Conservation (phyloP, 2,329 filamentous ascomycete species). For the Neoscytalidium dimidiatum region DNA sequence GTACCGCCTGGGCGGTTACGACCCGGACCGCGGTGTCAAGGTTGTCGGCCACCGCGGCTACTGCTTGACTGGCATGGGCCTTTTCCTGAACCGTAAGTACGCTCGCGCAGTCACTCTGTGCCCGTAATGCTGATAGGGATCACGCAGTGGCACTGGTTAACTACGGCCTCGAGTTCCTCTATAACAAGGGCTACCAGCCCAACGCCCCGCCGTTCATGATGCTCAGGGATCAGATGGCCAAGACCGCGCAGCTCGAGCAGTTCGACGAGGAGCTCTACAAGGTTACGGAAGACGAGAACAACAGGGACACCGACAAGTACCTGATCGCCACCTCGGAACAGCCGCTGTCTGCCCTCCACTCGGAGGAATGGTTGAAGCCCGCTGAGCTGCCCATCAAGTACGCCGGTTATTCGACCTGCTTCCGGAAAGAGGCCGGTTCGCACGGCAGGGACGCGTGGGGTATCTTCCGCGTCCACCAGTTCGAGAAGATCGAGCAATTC, state of each 20-base stretch:
- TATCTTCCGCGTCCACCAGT: constrained; percentile 97
- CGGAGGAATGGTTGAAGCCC: constrained; percentile 86
- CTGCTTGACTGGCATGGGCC: constrained; percentile 85
- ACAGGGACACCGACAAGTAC: constrained; percentile 79
- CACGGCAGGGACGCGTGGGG: constrained; percentile 96
- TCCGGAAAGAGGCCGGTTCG: constrained; percentile 90
- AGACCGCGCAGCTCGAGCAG: constrained; percentile 94
- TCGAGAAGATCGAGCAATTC: constrained; percentile 90
- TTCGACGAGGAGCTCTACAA: constrained; percentile 99
- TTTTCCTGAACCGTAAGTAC: constrained; percentile 68
- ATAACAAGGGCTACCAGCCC: constrained; percentile 76
- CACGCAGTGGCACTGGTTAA: constrained; percentile 75
- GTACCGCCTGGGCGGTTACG: constrained; percentile 83
- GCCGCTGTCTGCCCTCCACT: constrained; percentile 88
- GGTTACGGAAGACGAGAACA: constrained; percentile 79
- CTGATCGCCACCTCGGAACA: constrained; percentile 87
- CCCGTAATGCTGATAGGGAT: not conserved
- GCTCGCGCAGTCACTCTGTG: not conserved
- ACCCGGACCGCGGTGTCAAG: constrained; percentile 87
- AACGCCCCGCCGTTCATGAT: constrained; percentile 84
- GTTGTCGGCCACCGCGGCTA: constrained; percentile 93
- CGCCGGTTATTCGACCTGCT: constrained; percentile 89
- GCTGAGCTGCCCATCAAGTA: constrained; percentile 87
- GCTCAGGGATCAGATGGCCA: constrained; percentile 93
- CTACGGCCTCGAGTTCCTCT: constrained; percentile 89